phyloP scores from a whole-genome alignment of 176 grass and related monocot genomes.

The Puccinellia tenuiflora region DNA sequence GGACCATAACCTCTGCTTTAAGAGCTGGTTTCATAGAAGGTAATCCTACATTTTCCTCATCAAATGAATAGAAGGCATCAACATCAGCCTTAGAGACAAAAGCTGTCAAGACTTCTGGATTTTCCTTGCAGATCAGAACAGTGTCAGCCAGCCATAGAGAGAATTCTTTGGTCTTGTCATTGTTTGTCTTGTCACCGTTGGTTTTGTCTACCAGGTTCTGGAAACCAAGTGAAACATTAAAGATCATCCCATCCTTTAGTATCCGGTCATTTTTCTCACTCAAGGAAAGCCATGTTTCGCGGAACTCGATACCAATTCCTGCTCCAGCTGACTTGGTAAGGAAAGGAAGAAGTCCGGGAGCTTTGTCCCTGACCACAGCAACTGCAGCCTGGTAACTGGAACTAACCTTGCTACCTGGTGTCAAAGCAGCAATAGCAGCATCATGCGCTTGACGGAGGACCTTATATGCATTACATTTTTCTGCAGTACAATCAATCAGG shows the following conservation, averaged over 20 bases:
- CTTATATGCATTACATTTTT: constrained; percentile 65
- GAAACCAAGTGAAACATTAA: constrained; percentile 83
- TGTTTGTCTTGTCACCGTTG: neutral
- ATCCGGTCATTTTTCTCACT: constrained; percentile 50
- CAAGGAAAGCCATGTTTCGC: constrained; percentile 56
- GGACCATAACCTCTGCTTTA: neutral
- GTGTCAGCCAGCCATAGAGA: constrained; percentile 66
- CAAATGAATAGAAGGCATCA: constrained; percentile 63
- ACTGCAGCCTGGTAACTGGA: constrained; percentile 51
- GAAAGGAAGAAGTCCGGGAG: constrained; percentile 50
- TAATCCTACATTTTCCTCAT: constrained; percentile 39
- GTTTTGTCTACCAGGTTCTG: constrained; percentile 42
- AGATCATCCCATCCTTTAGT: constrained; percentile 66
- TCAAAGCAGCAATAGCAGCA: constrained; percentile 45
- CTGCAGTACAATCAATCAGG: constrained; percentile 41
- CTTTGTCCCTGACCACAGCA: constrained; percentile 44
- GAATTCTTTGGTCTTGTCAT: constrained; percentile 53
- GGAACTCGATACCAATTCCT: constrained; percentile 75
- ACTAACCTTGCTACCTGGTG: constrained; percentile 38
- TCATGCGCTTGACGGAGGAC: constrained; percentile 60
- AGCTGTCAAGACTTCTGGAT: constrained; percentile 53
- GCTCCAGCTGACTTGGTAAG: constrained; percentile 67
- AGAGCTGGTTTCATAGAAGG: neutral
- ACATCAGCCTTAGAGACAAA: constrained; percentile 60
- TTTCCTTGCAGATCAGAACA: constrained; percentile 54